These are phyloP conservation scores for Pterocarpus macrocarpus DNA, from an alignment of 306 rosid species.

Conservation along the genomic window DNA sequence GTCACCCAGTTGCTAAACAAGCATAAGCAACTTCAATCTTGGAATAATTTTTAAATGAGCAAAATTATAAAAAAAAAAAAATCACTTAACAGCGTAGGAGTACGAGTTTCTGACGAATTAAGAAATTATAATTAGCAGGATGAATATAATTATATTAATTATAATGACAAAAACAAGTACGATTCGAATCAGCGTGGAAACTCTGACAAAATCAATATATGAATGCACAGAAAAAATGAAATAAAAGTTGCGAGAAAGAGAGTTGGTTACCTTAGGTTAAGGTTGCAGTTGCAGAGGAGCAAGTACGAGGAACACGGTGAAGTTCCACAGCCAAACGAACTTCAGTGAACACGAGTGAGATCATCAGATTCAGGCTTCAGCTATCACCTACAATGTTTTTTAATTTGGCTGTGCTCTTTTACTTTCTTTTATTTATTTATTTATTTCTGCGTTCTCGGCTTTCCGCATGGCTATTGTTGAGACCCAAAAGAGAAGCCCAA, in stretches of 20 bases:
- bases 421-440: too few species aligned
- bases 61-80: neutral
- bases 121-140: conserved; percentile 5
- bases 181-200: conserved; percentile 38
- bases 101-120: conserved; percentile 5
- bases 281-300: conserved; percentile 44
- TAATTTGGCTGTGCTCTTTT: too few species aligned
- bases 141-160: conserved; percentile 1
- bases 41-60: neutral
- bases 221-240: neutral
- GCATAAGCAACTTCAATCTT: neutral
- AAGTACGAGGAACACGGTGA: conserved; percentile 20
- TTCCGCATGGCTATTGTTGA: too few species aligned
- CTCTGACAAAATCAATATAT: neutral
- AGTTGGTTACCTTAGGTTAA: conserved; percentile 41
- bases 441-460: too few species aligned
- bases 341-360: conserved; percentile 4
- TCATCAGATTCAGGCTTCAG: conserved; percentile 7
- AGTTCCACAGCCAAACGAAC: neutral
- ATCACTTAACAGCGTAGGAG: neutral
- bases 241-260: neutral
- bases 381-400: neutral
- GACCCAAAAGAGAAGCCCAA: too few species aligned
- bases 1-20: conserved; percentile 31
- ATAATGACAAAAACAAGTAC: neutral